These are phyloP conservation scores for Diaporthe destruens DNA, from an alignment of 2,329 filamentous ascomycete genomes.

Conservation along the genomic window DNA sequence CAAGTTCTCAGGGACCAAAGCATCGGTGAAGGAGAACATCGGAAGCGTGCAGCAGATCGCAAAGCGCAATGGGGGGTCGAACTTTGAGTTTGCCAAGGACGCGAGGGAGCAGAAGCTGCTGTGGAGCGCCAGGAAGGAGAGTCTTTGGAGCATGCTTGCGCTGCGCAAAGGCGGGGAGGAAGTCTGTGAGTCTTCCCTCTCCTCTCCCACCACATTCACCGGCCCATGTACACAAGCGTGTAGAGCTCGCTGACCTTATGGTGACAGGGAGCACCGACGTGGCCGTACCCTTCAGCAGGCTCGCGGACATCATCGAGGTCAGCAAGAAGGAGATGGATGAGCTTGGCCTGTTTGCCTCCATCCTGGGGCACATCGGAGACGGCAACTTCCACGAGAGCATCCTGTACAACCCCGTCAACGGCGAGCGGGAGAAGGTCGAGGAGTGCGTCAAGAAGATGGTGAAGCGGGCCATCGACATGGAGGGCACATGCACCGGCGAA, in stretches of 20 bases:
- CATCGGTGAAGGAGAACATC: conserved; percentile 84
- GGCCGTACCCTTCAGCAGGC: conserved; percentile 80
- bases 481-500: conserved; percentile 91
- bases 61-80: conserved; percentile 71
- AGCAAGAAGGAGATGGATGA: conserved; percentile 92
- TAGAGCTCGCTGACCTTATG: conserved; percentile 9
- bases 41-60: conserved; percentile 76
- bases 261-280: conserved; percentile 81
- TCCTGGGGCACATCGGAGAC: conserved; percentile 91
- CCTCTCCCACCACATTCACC: conserved; percentile 59
- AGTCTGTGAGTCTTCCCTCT: conserved; percentile 69
- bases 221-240: conserved; percentile 44
- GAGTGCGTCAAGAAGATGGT: conserved; percentile 91
- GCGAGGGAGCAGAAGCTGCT: conserved; percentile 79
- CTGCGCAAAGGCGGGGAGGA: conserved; percentile 75
- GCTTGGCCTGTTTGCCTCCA: conserved; percentile 86
- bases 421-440: conserved; percentile 81
- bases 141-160: conserved; percentile 85
- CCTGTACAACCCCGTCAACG: conserved; percentile 79
- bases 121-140: conserved; percentile 86
- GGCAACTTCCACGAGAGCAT: conserved; percentile 96
- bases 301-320: conserved; percentile 82
- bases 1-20: conserved; percentile 85
- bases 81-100: conserved; percentile 82
- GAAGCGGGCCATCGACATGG: conserved; percentile 90